Base-by-base conservation (phyloP, 805 yeast species). In the Komagataella phaffii region DNA sequence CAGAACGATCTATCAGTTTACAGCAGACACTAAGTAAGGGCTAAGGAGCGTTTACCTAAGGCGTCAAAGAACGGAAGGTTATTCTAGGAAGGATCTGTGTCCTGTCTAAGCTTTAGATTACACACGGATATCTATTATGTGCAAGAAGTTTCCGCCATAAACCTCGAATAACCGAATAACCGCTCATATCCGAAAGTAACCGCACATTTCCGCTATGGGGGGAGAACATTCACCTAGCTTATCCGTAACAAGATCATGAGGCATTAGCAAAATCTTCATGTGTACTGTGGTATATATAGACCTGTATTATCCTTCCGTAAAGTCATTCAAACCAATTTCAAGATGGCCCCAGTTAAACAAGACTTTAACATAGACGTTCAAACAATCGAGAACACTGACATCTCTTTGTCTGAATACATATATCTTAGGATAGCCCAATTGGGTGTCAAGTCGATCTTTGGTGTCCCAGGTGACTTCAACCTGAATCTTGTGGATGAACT, bases 391-490 rank as follows among this genome's bases (percentile, higher is more conserved):
- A 58, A 63, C 44, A 58, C 67, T 7, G 40, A 30, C 2, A 55
- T 66, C 10, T 65, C 79, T 0, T 59, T 71, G 49, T 73, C 74
- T 2, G 80, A 76, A 55, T 76, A 74, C 56, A 64, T 76, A 17
- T 76, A 71, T 53, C 61, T 66, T 18, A 59, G 81, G 52, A 65
- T 76, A 23, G 53, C 59, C 21, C 78, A 75, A 55, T 64, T 73
- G 23, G 74, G 70, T 51, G 68, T 74, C 23, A 62, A 62, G 57
- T 64, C 77, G 6, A 63, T 78, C 46, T 77, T 77, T 59, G 83
- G 83, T 18, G 78, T 78, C 36, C 81, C 84, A 0, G 83, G 85
- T 8, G 84, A 80, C 60, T 80, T 76, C 66, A 79, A 78, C 57
- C 69, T 80, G 52, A 67, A 67, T 21, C 63, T 75, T 24, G 61